Conservation (phyloP, 108 stramenopile genomes). For the Skeletonema costatum region DNA sequence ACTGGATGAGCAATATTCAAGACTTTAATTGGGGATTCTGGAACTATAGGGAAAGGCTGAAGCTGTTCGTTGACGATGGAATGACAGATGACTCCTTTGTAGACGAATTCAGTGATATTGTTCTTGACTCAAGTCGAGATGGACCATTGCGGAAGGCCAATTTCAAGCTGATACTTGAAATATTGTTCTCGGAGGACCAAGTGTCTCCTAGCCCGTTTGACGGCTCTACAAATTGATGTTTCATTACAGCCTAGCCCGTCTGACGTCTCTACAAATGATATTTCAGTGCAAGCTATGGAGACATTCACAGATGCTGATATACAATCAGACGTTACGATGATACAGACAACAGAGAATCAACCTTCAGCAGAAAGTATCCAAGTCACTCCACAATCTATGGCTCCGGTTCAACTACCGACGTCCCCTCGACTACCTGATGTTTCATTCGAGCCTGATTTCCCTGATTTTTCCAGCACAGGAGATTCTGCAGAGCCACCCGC, state of each 20-base stretch:
- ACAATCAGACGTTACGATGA: neutral
- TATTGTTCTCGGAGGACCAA: constrained; percentile 10
- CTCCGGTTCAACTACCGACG: neutral
- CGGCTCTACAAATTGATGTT: neutral
- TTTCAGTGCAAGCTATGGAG: neutral
- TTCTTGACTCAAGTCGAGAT: constrained; percentile 35
- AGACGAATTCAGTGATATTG: constrained; percentile 20
- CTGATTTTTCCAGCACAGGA: neutral
- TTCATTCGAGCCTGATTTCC: neutral
- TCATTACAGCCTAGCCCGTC: neutral
- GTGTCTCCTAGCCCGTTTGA: neutral
- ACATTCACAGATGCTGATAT: neutral
- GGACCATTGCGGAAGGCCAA: constrained; percentile 33
- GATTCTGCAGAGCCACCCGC: neutral
- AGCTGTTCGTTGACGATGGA: constrained; percentile 36
- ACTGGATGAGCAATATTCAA: constrained; percentile 42
- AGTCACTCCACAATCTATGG: neutral
- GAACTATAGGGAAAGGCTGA: constrained; percentile 32
- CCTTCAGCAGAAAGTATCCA: neutral
- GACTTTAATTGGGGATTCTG: constrained; percentile 32
- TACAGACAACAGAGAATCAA: neutral
- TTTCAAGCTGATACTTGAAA: constrained; percentile 28
- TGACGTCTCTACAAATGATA: neutral
- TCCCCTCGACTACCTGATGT: neutral
- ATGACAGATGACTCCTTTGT: constrained; percentile 39